These are phyloP conservation scores for Metschnikowia matae DNA, from an alignment of 805 yeast genomes.

Conservation along the genomic window DNA sequence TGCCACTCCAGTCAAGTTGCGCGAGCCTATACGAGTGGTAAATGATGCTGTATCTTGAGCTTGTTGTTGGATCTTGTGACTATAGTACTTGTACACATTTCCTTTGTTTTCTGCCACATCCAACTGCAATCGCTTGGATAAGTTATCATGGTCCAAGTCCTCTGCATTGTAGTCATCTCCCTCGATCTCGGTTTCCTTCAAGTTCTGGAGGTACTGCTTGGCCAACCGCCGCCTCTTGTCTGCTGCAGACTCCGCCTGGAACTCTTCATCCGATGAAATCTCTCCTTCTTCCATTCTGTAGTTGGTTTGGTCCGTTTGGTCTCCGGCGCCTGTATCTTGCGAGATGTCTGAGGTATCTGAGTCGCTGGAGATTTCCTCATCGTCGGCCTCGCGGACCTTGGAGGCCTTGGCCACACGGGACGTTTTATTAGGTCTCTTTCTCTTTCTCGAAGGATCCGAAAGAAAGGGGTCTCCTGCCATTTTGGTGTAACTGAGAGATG, in stretches of 20 bases:
- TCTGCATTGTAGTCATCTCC: slow-evolving; percentile 75
- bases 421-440: slow-evolving; percentile 35
- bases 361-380: slow-evolving; percentile 52
- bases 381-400: slow-evolving; percentile 18
- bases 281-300: slow-evolving; percentile 20
- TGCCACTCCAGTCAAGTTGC: slow-evolving; percentile 53
- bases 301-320: not conserved
- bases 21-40: slow-evolving; percentile 58
- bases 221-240: slow-evolving; percentile 94
- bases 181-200: slow-evolving; percentile 52
- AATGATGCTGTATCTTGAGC: slow-evolving; percentile 31
- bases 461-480: slow-evolving; percentile 63
- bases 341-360: slow-evolving; percentile 15
- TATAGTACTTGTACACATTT: slow-evolving; percentile 65
- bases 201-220: slow-evolving; percentile 80
- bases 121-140: slow-evolving; percentile 71
- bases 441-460: slow-evolving; percentile 53
- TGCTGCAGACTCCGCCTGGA: slow-evolving; percentile 74
- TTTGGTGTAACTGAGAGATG: not conserved
- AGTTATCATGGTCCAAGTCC: slow-evolving; percentile 83
- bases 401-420: slow-evolving; percentile 2
- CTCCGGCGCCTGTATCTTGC: not conserved
- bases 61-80: slow-evolving; percentile 43
- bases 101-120: slow-evolving; percentile 93
- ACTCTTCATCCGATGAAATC: slow-evolving; percentile 66